Conservation (phyloP, 805 yeast genomes). For the Lachancea quebecensis region DNA sequence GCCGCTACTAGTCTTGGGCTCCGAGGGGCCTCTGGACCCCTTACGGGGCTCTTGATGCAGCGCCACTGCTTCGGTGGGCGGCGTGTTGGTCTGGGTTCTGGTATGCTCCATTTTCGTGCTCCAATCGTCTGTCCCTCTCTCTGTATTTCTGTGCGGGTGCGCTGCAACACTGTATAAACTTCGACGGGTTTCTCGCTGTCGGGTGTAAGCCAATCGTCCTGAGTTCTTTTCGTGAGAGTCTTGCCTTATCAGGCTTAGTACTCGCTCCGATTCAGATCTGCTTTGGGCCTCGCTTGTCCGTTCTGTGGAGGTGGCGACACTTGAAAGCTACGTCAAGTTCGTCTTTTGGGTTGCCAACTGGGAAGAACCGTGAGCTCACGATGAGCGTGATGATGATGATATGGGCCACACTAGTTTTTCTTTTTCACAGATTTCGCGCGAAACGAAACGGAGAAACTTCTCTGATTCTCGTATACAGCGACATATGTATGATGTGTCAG, state of each 20-base stretch:
- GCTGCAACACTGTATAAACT: not conserved
- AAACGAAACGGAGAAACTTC: not conserved
- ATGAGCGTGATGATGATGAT: constrained; percentile 1
- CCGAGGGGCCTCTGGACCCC: constrained; percentile 4
- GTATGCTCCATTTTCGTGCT: constrained; percentile 16
- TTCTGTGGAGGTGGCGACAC: not conserved
- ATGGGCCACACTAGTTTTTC: constrained; percentile 1
- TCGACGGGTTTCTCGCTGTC: no score
- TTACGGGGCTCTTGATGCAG: constrained; percentile 8
- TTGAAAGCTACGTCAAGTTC: not conserved
- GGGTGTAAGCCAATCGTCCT: no score
- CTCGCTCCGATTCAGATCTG: not conserved
- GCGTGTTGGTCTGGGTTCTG: constrained; percentile 17
- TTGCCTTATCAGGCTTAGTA: not conserved
- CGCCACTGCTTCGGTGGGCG: constrained; percentile 10
- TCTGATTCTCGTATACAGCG: not conserved
- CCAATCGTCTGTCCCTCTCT: not conserved
- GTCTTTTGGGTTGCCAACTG: not conserved
- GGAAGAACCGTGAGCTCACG: constrained; percentile 1
- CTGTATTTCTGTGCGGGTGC: not conserved
- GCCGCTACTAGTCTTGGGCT: constrained; percentile 3
- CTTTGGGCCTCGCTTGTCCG: no score
- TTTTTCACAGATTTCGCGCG: constrained; percentile 2
- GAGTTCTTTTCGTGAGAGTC: not conserved
- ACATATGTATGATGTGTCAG: not conserved